A percentile compares a stretch with the other conserved stretches of the same genome.
Conservation (phyloP, 140 eudicot species). For the Cichorium intybus region DNA sequence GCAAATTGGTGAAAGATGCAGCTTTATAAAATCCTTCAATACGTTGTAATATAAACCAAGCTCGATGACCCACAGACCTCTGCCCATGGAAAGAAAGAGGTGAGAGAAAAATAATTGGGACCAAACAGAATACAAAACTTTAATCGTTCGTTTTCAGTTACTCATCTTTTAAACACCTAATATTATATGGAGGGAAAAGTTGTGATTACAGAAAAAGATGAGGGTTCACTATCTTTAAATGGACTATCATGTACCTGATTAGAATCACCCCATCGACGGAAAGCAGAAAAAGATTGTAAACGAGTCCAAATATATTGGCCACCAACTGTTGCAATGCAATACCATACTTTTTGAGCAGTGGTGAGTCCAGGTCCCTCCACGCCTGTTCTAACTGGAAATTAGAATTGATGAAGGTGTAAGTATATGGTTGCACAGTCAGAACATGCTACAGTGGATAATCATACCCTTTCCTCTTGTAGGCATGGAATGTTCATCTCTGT, state of each 20-base stretch:
- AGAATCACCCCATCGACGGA: slow-evolving; percentile 88
- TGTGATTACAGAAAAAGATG: no score
- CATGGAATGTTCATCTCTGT: slow-evolving; percentile 84
- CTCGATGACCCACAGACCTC: slow-evolving; percentile 80
- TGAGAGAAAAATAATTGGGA: no score
- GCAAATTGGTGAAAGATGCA: slow-evolving; percentile 85
- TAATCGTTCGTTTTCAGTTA: no score
- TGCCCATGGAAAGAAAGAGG: slow-evolving; percentile 19
- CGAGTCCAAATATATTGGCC: slow-evolving; percentile 93
- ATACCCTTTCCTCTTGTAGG: slow-evolving; percentile 71
- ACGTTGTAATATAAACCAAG: slow-evolving; percentile 81
- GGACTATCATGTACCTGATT: slow-evolving; percentile 57
- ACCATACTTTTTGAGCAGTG: slow-evolving; percentile 78
- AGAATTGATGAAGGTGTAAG: slow-evolving; percentile 4
- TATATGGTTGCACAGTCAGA: neutral
- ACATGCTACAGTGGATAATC: neutral
- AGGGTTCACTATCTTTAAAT: neutral
- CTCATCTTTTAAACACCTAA: no score
- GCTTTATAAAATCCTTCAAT: slow-evolving; percentile 89
- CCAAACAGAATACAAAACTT: no score
- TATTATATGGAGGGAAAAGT: no score
- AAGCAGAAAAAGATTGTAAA: slow-evolving; percentile 87
- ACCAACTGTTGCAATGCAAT: slow-evolving; percentile 88
- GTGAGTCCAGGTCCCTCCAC: slow-evolving; percentile 97
- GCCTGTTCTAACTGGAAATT: slow-evolving; percentile 72